Evolutionary conservation across 1,284 basidiomycete genomes (phyloP), one percentile per base, ranked within the genome.

Genomic region (Ceratobasidium sp.): DNA sequence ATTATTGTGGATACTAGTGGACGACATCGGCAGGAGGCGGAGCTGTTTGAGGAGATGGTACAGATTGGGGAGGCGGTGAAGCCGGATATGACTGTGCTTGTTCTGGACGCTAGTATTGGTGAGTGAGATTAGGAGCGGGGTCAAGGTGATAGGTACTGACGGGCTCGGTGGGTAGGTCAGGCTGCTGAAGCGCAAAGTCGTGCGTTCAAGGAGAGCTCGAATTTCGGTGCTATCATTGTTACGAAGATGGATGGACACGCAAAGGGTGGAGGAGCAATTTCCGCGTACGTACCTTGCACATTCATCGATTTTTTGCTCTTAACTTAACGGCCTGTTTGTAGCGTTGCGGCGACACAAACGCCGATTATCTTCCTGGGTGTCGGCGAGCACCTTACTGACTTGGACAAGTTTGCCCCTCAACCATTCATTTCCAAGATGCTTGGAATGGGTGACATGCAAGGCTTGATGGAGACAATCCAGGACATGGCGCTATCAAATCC

Each of bases 171-270:
- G 72, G 76, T 81, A 91, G 96, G 97, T 80, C 97, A 99, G 85
- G 97, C 98, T 6, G 97, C 97, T 26, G 98, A 99, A 81, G 92
- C 93, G 2, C 98, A 99, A 80, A 93, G 91, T 80, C 88, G 89
- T 47, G 98, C 98, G 0, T 99, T 99, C 87, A 99, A 99, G 83
- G 96, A 98, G 75, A 96, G 93, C 76, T 94, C 96, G 16, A 91
- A 98, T 79, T 99, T 98, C 81, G 98, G 97, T 77, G 96, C 97
- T 0, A 99, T 99, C 78, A 98, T 99, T 76, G 97, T 99, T 21
- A 99, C 98, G 26, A 99, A 99, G 84, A 95, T 99, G 88, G 98
- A 99, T 79, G 98, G 98, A 6, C 98, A 99, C 80, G 98, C 98
- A 0, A 99, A 98, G 81, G 98, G 98, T 77, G 98, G 98, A 82